Evolutionary conservation across 2,329 filamentous ascomycete genomes (phyloP).

Genomic region (Lachnellula willkommii): DNA sequence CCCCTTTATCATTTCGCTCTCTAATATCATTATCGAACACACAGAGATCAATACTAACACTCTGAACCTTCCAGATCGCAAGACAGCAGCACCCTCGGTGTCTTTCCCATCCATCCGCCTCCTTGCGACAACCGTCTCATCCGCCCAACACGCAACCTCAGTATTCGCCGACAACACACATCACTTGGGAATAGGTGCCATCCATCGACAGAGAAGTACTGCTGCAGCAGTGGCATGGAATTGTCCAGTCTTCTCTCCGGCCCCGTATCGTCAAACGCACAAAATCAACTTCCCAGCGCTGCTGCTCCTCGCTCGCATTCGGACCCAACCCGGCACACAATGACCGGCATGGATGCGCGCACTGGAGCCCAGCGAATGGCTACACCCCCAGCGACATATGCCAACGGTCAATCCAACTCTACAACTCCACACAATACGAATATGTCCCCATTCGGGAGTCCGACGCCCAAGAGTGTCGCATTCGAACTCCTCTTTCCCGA

Average conservation of each 20-base stretch:
- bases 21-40: conserved; percentile 16
- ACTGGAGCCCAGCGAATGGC: conserved; percentile 23
- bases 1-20: conserved; percentile 24
- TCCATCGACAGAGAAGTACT: conserved; percentile 10
- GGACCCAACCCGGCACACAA: conserved; percentile 27
- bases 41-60: conserved; percentile 20
- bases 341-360: conserved; percentile 23
- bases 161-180: conserved; percentile 13
- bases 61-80: conserved; percentile 16
- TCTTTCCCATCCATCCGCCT: conserved; percentile 15
- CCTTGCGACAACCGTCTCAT: conserved; percentile 26
- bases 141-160: conserved; percentile 12
- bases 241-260: conserved; percentile 22
- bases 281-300: conserved; percentile 22
- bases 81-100: conserved; percentile 19
- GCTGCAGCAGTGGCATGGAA: conserved; percentile 16
- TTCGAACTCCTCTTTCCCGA: conserved; percentile 71
- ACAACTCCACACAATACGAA: conserved; percentile 23
- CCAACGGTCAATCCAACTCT: conserved; percentile 20
- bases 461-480: conserved; percentile 65
- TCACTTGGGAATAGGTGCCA: conserved; percentile 9
- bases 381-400: conserved; percentile 27
- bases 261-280: conserved; percentile 21
- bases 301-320: conserved; percentile 20
- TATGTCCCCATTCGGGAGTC: conserved; percentile 30